phyloP scores from a whole-genome alignment of 495 filamentous ascomycete genomes.

The Thermothielavioides terrestris region DNA sequence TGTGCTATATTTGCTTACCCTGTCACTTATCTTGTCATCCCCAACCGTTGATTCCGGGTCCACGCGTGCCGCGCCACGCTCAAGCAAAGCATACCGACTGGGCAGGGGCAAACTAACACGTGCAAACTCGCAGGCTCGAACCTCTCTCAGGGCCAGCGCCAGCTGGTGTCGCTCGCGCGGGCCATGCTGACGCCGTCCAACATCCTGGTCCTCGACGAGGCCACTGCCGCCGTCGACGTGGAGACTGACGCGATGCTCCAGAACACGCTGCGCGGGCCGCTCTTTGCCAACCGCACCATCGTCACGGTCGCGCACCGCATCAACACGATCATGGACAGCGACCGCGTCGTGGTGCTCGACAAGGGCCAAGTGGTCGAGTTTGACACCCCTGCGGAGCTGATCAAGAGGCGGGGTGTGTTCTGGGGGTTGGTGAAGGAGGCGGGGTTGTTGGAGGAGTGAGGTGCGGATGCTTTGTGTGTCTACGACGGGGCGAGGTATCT shows the following conservation, averaged over 20 bases:
- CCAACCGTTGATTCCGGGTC: no score
- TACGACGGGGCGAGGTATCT: neutral
- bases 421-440: slow-evolving; percentile 41
- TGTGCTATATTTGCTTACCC: neutral
- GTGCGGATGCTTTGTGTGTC: neutral
- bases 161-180: slow-evolving; percentile 85
- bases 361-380: slow-evolving; percentile 43
- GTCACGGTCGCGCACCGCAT: slow-evolving; percentile 97
- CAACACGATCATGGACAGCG: slow-evolving; percentile 91
- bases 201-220: slow-evolving; percentile 95
- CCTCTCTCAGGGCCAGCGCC: slow-evolving; percentile 81
- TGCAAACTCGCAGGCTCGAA: slow-evolving; percentile 49
- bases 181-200: slow-evolving; percentile 92
- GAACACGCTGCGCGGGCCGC: slow-evolving; percentile 49
- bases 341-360: slow-evolving; percentile 83
- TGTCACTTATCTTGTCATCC: no score
- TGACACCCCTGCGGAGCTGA: slow-evolving; percentile 37
- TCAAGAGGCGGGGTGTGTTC: slow-evolving; percentile 37
- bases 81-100: no score
- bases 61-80: no score
- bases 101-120: neutral
- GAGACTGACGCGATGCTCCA: slow-evolving; percentile 86
- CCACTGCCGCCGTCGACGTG: slow-evolving; percentile 92
- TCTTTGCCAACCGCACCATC: slow-evolving; percentile 86
- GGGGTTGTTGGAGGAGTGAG: slow-evolving; percentile 27